phyloP scores from a whole-genome alignment of 768 basidiomycete species.

The Botryobasidium botryosum region DNA sequence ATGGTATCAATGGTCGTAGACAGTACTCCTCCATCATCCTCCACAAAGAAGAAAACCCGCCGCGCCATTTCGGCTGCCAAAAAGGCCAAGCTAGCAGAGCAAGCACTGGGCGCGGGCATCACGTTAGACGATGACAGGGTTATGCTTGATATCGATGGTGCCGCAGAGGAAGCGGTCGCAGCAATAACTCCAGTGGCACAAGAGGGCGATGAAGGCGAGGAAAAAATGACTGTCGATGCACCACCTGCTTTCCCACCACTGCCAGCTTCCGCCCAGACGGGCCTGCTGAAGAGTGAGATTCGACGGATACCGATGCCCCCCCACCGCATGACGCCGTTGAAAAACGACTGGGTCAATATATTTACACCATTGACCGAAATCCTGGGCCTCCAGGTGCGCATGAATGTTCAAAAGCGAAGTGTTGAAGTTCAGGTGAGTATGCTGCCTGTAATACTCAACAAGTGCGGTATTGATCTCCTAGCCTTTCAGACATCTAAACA shows the following conservation, averaged over 20 bases:
- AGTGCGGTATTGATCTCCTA: conserved; percentile 17
- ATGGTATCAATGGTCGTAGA: too few relatives aligned
- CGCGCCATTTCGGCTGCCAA: too few relatives aligned
- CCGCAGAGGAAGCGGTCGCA: too few relatives aligned
- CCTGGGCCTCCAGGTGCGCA: conserved; percentile 84
- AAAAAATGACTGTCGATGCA: neutral
- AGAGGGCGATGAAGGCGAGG: too few relatives aligned
- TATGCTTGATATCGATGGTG: too few relatives aligned
- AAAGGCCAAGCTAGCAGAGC: too few relatives aligned
- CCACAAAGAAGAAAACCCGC: too few relatives aligned
- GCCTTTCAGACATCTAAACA: conserved; percentile 66
- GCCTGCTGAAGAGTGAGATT: conserved; percentile 61
- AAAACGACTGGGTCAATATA: conserved; percentile 90
- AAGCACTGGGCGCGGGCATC: too few relatives aligned
- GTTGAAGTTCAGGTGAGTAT: conserved; percentile 80
- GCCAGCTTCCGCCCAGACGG: conserved; percentile 36
- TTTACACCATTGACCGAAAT: conserved; percentile 94
- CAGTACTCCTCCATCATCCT: too few relatives aligned
- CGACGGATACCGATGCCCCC: conserved; percentile 84
- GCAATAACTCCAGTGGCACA: too few relatives aligned
- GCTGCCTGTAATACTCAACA: neutral
- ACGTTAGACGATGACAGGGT: too few relatives aligned
- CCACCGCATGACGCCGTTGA: conserved; percentile 92
- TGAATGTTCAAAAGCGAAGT: conserved; percentile 80
- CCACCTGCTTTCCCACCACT: conserved; percentile 43